A percentile compares a stretch with the other conserved stretches of the same genome.
phyloP scores from a whole-genome alignment of 1,139 yeast species.

The Nakaseomyces kungkrabaensis region DNA sequence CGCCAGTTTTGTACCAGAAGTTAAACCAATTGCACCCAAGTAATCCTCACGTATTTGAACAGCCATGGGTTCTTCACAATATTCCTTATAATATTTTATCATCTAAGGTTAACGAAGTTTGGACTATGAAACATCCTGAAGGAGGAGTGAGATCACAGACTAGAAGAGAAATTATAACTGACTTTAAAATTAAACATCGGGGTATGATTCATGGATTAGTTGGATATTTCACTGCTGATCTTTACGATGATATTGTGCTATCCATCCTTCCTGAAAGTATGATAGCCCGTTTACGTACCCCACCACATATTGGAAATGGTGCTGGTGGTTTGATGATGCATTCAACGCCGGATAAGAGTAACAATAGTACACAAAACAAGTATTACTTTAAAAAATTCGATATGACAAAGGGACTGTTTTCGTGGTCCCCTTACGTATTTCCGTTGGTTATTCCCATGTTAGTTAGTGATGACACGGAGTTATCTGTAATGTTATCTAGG shows the following conservation, averaged over 20 bases:
- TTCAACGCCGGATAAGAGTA: neutral
- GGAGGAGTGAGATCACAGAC: neutral
- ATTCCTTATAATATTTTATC: slow-evolving; percentile 41
- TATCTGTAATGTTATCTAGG: slow-evolving; percentile 40
- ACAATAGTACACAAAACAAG: slow-evolving; percentile 1
- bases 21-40: slow-evolving; percentile 20
- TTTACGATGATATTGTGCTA: slow-evolving; percentile 49
- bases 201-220: slow-evolving; percentile 60
- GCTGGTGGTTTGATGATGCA: neutral
- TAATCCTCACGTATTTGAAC: slow-evolving; percentile 21
- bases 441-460: slow-evolving; percentile 48
- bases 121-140: slow-evolving; percentile 41
- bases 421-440: slow-evolving; percentile 71
- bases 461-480: slow-evolving; percentile 43
- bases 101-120: slow-evolving; percentile 35
- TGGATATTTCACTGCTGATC: slow-evolving; percentile 62
- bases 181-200: slow-evolving; percentile 35
- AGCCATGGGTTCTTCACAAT: slow-evolving; percentile 54
- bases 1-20: slow-evolving; percentile 39
- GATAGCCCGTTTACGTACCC: slow-evolving; percentile 6
- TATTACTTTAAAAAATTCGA: slow-evolving; percentile 20
- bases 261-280: slow-evolving; percentile 42
- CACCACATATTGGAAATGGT: neutral
- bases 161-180: slow-evolving; percentile 8
- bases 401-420: slow-evolving; percentile 46